Percentiles rank a stretch among this genome's conserved stretches.
phyloP scores from a whole-genome alignment of 352 stramenopile genomes.

The Phytopythium oedochilum region DNA sequence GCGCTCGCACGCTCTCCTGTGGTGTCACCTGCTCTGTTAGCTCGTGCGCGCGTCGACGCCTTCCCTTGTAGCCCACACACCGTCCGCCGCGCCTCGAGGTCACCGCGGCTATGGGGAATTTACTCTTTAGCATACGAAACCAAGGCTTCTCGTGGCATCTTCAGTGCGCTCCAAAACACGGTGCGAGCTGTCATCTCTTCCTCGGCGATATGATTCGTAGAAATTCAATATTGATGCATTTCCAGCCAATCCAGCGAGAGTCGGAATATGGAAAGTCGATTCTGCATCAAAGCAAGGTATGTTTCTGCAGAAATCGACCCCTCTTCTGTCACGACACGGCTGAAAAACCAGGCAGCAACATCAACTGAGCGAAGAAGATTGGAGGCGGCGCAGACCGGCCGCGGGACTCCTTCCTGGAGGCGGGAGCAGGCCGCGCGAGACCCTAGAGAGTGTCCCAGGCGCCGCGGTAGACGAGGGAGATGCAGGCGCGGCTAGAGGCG shows the following conservation, averaged over 20 bases:
- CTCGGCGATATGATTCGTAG: not conserved
- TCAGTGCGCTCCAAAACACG: not conserved
- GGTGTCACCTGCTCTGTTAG: too few species aligned
- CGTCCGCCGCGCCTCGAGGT: not conserved
- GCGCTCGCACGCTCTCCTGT: not conserved
- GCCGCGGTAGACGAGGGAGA: not conserved
- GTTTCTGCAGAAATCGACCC: not conserved
- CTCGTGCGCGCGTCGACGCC: too few species aligned
- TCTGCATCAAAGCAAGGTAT: too few species aligned
- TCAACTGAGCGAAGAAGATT: slow-evolving; percentile 4
- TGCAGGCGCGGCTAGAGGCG: not conserved
- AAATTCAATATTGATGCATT: not conserved
- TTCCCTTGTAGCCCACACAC: too few species aligned
- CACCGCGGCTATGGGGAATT: not conserved
- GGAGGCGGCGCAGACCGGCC: not conserved
- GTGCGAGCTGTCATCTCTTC: not conserved
- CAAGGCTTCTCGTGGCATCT: not conserved
- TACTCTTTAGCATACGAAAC: not conserved
- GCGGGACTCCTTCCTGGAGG: too few species aligned
- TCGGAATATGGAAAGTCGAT: not conserved
- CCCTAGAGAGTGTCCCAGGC: too few species aligned
- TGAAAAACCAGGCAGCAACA: slow-evolving; percentile 1
- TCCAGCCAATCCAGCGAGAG: not conserved
- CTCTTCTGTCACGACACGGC: not conserved
- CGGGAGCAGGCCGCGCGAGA: too few species aligned